phyloP scores from a whole-genome alignment of 768 basidiomycete genomes.

The Mycena amicta region DNA sequence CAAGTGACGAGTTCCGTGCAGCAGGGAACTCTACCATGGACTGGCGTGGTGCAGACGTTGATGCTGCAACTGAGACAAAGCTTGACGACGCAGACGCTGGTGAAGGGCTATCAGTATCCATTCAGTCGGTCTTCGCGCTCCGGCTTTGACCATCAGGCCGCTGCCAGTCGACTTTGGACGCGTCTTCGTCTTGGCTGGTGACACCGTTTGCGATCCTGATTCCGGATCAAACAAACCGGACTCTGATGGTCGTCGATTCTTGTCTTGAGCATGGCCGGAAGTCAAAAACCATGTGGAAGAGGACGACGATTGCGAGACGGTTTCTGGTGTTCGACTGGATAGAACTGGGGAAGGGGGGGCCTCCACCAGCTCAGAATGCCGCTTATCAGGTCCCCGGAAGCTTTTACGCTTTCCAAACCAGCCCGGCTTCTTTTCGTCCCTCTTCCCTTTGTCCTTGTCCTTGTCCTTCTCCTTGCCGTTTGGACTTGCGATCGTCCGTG shows the following conservation, averaged over 20 bases:
- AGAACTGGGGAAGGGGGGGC: conserved; percentile 16
- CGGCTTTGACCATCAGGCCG: conserved; percentile 14
- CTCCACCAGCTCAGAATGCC: conserved; percentile 20
- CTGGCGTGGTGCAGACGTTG: background rate
- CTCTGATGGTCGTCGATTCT: conserved; percentile 30
- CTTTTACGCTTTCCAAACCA: conserved; percentile 62
- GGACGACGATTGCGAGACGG: conserved; percentile 19
- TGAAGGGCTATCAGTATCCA: conserved; percentile 30
- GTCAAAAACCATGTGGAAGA: conserved; percentile 23
- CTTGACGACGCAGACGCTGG: conserved; percentile 19
- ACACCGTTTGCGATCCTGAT: conserved; percentile 8
- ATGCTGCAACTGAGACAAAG: background rate
- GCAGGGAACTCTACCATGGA: conserved; percentile 25
- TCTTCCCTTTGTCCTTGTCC: conserved; percentile 35
- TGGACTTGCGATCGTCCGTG: conserved; percentile 17
- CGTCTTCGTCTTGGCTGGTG: conserved; percentile 16
- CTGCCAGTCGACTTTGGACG: conserved; percentile 22
- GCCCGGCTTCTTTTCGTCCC: conserved; percentile 32
- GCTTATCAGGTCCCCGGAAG: conserved; percentile 40
- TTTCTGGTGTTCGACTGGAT: conserved; percentile 11
- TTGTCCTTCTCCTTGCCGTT: conserved; percentile 40
- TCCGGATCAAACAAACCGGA: conserved; percentile 8
- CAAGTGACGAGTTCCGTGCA: conserved; percentile 30
- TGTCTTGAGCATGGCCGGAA: conserved; percentile 19
- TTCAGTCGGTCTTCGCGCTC: conserved; percentile 25